These are phyloP conservation scores for Gastrolobium bilobum DNA, from an alignment of 306 rosid genomes.

Conservation along the genomic window DNA sequence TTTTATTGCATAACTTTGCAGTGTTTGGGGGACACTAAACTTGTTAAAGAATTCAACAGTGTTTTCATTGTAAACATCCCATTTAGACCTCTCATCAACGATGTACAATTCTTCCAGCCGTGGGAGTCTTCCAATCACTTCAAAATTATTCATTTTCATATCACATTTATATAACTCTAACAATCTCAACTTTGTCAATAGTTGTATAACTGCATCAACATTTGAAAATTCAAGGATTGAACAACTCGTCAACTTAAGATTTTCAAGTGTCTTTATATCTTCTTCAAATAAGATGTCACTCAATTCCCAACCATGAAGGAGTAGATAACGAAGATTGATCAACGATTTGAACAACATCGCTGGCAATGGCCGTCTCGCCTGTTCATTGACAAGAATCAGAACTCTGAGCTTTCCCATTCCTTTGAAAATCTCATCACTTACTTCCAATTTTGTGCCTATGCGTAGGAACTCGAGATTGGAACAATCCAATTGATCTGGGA, in stretches of 20 bases:
- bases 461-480: constrained; percentile 15
- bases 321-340: background rate
- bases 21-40: background rate
- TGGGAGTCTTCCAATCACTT: constrained; percentile 27
- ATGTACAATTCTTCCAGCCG: constrained; percentile 45
- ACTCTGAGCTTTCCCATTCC: constrained; percentile 35
- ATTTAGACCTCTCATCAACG: background rate
- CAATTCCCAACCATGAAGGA: background rate
- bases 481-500: background rate
- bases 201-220: background rate
- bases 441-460: background rate
- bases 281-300: background rate
- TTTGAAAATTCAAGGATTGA: constrained; percentile 41
- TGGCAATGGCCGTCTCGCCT: background rate
- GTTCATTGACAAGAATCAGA: background rate
- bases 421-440: background rate
- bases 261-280: background rate
- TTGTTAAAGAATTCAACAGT: background rate
- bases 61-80: background rate
- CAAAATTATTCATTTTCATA: constrained; percentile 4
- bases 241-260: background rate
- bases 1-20: constrained; percentile 19
- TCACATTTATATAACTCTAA: constrained; percentile 21
- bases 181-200: constrained; percentile 34
- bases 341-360: background rate